Conservation (phyloP, 73 alveolate species). For the Paramecium tetraurelia region DNA sequence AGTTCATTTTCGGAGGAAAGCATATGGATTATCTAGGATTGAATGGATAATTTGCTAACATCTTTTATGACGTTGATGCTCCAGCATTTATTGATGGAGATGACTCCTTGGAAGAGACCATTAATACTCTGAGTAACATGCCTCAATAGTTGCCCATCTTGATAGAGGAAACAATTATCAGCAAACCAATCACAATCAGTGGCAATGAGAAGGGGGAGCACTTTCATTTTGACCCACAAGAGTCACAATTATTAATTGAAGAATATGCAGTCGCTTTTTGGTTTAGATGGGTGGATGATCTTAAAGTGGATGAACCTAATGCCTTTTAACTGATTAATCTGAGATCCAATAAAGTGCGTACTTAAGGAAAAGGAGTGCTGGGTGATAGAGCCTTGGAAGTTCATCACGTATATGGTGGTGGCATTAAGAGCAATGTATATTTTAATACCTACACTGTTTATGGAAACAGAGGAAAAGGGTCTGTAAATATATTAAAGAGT, state of each 20-base stretch:
- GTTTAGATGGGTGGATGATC: constrained; percentile 34
- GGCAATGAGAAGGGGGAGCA: constrained; percentile 14
- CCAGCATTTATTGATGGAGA: constrained; percentile 45
- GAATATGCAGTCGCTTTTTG: constrained; percentile 21
- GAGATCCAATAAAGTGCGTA: not conserved
- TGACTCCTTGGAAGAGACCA: not conserved
- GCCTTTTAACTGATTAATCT: not conserved
- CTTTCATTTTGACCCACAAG: not conserved
- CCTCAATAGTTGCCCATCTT: not conserved
- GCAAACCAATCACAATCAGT: not conserved
- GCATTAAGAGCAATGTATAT: not conserved
- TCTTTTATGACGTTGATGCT: constrained; percentile 33
- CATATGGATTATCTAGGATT: constrained; percentile 8
- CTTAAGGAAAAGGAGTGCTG: not conserved
- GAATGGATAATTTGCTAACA: constrained; percentile 36
- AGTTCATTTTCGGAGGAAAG: constrained; percentile 39
- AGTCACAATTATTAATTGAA: constrained; percentile 15
- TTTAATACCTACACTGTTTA: not conserved
- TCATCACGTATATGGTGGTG: constrained; percentile 24
- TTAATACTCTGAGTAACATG: not conserved
- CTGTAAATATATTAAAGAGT: not conserved
- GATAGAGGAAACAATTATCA: not conserved
- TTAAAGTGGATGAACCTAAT: constrained; percentile 34
- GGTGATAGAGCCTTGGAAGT: constrained; percentile 22
- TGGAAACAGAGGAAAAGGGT: not conserved